These are phyloP conservation scores for Penicillium angulare DNA, from an alignment of 495 filamentous ascomycete genomes.

Conservation along the genomic window DNA sequence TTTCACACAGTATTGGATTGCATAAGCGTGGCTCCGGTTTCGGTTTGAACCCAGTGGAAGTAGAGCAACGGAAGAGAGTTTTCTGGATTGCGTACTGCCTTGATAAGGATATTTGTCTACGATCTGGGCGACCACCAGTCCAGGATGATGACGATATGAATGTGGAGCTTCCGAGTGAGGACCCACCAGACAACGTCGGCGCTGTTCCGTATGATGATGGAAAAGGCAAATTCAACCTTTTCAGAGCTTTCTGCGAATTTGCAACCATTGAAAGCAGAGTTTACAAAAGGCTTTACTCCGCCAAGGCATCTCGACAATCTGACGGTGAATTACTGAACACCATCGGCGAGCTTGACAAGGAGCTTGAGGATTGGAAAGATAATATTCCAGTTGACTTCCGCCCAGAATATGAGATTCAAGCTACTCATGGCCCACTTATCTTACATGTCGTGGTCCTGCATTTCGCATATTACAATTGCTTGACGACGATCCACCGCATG, in stretches of 20 bases:
- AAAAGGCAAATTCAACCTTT: conserved; percentile 91
- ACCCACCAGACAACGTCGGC: conserved; percentile 87
- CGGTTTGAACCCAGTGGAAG: conserved; percentile 83
- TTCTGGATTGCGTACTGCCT: conserved; percentile 98
- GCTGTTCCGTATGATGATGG: conserved; percentile 88
- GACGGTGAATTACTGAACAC: conserved; percentile 93
- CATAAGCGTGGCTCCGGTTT: conserved; percentile 92
- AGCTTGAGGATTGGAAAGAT: conserved; percentile 96
- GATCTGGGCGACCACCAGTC: conserved; percentile 86
- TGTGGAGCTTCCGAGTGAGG: conserved; percentile 88
- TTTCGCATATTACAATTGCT: conserved; percentile 95
- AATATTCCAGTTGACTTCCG: conserved; percentile 89
- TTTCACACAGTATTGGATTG: conserved; percentile 91
- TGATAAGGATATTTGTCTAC: conserved; percentile 92
- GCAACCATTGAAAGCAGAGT: conserved; percentile 89
- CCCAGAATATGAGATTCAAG: conserved; percentile 92
- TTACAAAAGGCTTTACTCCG: conserved; percentile 91
- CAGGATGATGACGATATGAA: conserved; percentile 99
- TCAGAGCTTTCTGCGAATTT: conserved; percentile 87
- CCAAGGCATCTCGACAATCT: conserved; percentile 85
- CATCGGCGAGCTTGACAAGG: conserved; percentile 90
- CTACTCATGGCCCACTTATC: conserved; percentile 82
- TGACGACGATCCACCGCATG: conserved; percentile 98
- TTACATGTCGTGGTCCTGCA: conserved; percentile 91
- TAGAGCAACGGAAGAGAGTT: conserved; percentile 92